These are phyloP conservation scores for Trametes cubensis DNA, from an alignment of 768 basidiomycete species.

Conservation along the genomic window DNA sequence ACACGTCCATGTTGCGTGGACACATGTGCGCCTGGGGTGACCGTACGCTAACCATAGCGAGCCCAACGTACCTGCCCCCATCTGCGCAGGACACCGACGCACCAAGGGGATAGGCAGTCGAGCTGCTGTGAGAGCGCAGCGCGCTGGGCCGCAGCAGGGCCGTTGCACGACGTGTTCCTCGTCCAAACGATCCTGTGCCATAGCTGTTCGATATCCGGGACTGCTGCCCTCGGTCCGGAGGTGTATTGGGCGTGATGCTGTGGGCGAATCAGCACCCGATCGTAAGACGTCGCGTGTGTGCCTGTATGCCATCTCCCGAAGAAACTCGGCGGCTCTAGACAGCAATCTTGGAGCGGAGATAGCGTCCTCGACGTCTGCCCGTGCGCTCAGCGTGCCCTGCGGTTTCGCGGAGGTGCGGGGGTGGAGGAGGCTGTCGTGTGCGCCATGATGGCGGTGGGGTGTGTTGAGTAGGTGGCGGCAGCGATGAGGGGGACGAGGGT, in stretches of 20 bases:
- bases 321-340: background rate
- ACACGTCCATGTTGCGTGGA: too few species aligned
- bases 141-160: background rate
- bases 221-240: background rate
- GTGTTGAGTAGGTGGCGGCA: slow-evolving; percentile 22
- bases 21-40: too few species aligned
- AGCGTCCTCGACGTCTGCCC: background rate
- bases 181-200: too few species aligned
- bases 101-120: background rate
- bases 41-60: too few species aligned
- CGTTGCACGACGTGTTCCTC: too few species aligned
- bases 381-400: background rate
- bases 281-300: background rate
- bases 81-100: background rate
- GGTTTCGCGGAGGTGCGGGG: too few species aligned
- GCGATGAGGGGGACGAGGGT: background rate
- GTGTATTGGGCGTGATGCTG: background rate
- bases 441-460: slow-evolving; percentile 3
- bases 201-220: too few species aligned
- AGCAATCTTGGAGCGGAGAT: slow-evolving; percentile 1
- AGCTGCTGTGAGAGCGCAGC: background rate
- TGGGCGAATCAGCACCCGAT: slow-evolving; percentile 1
- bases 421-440: background rate
- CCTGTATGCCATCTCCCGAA: slow-evolving; percentile 4
- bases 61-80: too few species aligned